Percentiles rank a stretch among this genome's conserved stretches.
Evolutionary conservation across 2,329 filamentous ascomycete species (phyloP).

Genomic region (Nakataea oryzae): DNA sequence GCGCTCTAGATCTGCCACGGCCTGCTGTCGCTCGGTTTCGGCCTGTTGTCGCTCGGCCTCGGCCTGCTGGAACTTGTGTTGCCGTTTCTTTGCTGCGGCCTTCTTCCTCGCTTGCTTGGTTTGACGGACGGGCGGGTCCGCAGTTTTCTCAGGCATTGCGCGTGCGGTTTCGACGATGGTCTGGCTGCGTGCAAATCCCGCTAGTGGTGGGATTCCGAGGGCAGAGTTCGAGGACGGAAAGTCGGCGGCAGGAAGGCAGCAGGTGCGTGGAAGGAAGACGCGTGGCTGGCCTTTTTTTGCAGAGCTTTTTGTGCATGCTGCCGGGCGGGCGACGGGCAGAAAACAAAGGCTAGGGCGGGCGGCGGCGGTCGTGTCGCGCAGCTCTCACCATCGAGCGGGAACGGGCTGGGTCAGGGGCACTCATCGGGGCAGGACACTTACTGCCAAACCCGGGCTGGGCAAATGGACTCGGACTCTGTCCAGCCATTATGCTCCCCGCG

Average conservation of each 20-base stretch:
- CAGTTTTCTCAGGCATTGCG: not conserved
- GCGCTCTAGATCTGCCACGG: too few relatives aligned
- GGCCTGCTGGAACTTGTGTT: too few relatives aligned
- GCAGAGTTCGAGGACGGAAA: not conserved
- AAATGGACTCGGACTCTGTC: constrained; percentile 1
- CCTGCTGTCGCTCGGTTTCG: too few relatives aligned
- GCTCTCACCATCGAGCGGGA: not conserved
- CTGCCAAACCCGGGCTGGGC: not conserved
- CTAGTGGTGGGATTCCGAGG: not conserved
- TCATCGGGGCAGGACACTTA: not conserved
- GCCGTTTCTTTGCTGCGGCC: too few relatives aligned
- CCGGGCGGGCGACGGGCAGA: not conserved
- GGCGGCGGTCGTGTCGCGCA: not conserved
- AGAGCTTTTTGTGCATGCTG: not conserved
- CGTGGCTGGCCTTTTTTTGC: not conserved
- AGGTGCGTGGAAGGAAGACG: not conserved
- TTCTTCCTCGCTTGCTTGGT: too few relatives aligned
- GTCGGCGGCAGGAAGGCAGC: not conserved
- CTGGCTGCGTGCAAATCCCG: not conserved
- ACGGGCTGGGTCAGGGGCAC: not conserved
- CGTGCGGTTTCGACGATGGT: not conserved
- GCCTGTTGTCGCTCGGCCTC: too few relatives aligned
- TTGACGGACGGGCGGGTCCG: too few relatives aligned
- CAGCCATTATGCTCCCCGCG: constrained; percentile 1
- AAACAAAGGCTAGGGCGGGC: too few relatives aligned